These are phyloP conservation scores for Beauveria brongniartii DNA, from an alignment of 2,329 filamentous ascomycete species.

Conservation along the genomic window DNA sequence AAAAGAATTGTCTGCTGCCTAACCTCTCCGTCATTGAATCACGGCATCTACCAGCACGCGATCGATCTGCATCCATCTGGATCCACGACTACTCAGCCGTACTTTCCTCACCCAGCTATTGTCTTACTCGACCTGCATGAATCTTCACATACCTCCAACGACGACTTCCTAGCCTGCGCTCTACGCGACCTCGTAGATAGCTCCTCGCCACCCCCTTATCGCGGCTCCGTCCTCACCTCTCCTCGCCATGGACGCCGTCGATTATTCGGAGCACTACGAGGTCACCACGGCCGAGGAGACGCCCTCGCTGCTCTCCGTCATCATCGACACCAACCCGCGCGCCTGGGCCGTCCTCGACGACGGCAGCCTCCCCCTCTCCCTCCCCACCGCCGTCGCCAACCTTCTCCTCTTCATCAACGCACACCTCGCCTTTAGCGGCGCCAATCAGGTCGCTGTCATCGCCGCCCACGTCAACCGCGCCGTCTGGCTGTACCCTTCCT, in stretches of 20 bases:
- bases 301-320: constrained; percentile 79
- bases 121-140: neutral
- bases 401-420: constrained; percentile 95
- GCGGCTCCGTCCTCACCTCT: neutral
- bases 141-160: neutral
- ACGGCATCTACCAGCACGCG: neutral
- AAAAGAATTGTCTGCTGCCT: neutral
- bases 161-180: neutral
- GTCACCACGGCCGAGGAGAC: constrained; percentile 45
- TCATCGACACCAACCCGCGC: constrained; percentile 94
- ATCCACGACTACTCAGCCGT: neutral
- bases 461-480: constrained; percentile 83
- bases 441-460: constrained; percentile 86
- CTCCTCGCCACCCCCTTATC: neutral
- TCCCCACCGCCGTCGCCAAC: constrained; percentile 77
- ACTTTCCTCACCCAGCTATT: neutral
- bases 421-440: constrained; percentile 87
- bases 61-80: neutral
- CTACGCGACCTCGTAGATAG: constrained; percentile 13
- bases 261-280: constrained; percentile 55
- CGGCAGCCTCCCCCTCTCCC: constrained; percentile 63
- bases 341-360: constrained; percentile 77
- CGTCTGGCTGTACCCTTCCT: constrained; percentile 76
- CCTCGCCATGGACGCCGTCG: constrained; percentile 43
- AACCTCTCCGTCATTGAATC: neutral